Evolutionary conservation across 306 rosid genomes (phyloP).

Genomic region (Trifolium repens): DNA sequence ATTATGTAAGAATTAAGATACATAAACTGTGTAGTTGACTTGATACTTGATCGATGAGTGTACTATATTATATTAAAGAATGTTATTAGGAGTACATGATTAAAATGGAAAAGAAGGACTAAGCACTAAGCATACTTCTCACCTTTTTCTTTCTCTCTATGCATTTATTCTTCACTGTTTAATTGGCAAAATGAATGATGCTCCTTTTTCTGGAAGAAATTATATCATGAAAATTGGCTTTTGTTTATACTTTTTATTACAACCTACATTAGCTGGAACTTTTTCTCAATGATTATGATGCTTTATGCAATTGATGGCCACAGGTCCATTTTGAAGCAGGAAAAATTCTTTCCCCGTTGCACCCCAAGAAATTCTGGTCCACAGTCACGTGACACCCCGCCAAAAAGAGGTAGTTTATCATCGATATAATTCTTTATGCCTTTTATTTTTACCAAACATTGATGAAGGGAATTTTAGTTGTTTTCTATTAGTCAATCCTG

Average conservation of each 20-base stretch:
- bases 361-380: conserved; percentile 76
- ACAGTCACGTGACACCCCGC: conserved; percentile 94
- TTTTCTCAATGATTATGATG: conserved; percentile 35
- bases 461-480: conserved; percentile 20
- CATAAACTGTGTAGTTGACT: background rate
- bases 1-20: conserved; percentile 29
- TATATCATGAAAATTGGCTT: conserved; percentile 15
- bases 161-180: conserved; percentile 15
- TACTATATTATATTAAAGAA: too few species aligned
- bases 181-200: conserved; percentile 32
- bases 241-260: conserved; percentile 34
- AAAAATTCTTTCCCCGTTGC: conserved; percentile 76
- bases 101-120: conserved; percentile 11
- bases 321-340: conserved; percentile 74
- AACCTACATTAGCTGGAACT: conserved; percentile 21
- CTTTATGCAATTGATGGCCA: conserved; percentile 34
- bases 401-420: conserved; percentile 75
- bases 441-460: conserved; percentile 21
- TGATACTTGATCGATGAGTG: background rate
- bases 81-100: background rate
- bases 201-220: conserved; percentile 12
- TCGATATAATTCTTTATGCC: conserved; percentile 4
- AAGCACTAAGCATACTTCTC: conserved; percentile 5
- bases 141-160: conserved; percentile 23
- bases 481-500: conserved; percentile 30